Evolutionary conservation across 2,329 filamentous ascomycete genomes (phyloP), one percentile per base, ranked within the genome.

Genomic region (Botryotinia calthae): DNA sequence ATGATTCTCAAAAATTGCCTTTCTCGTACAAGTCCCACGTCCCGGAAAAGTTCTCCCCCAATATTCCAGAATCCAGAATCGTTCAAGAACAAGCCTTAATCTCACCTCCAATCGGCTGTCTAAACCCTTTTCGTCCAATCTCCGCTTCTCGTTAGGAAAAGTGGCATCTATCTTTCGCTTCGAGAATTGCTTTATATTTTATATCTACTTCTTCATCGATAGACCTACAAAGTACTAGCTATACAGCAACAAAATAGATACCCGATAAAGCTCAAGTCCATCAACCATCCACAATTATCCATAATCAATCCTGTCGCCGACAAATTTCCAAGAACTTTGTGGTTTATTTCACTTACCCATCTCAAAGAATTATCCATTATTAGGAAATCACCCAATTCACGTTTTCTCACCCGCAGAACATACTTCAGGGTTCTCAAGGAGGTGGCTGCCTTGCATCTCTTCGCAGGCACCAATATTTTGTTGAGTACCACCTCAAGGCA

Each of bases 401-500:
- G 25, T 22, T 54, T n/a, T 54, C 31, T 28, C 20, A n/a, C 18
- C 40, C 46, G 46, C 31, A 54, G 20, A 20, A 67, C 4, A 56
- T 37, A 56, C 37, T 54, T 40, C 46, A 67, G 46, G 34, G 10
- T 54, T 54, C 48, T 42, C 20, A 34, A 68, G 22, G 22, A 66
- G 48, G 62, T 68, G 70, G 62, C 62, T 58, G 62, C 62, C 70
- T 68, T 25, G 65, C 65, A 67, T 67, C 16, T 8, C 6, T n/a
- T 68, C 51, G 40, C 70, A 71, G 70, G 48, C 70, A 71, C 37
- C 48, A 62, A 66, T 66, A 28, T 44, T 40, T 37, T n/a, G 46
- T 40, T 56, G 65, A 54, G 37, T 67, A 58, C 37, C 22, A 58
- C 51, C 40, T 72, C 3, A 18, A 67, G 37, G 40, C 51, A 56